Percentiles rank a stretch among this genome's conserved stretches.
Conservation (phyloP, 2,329 filamentous ascomycete species). For the Aquanectria penicillioides region DNA sequence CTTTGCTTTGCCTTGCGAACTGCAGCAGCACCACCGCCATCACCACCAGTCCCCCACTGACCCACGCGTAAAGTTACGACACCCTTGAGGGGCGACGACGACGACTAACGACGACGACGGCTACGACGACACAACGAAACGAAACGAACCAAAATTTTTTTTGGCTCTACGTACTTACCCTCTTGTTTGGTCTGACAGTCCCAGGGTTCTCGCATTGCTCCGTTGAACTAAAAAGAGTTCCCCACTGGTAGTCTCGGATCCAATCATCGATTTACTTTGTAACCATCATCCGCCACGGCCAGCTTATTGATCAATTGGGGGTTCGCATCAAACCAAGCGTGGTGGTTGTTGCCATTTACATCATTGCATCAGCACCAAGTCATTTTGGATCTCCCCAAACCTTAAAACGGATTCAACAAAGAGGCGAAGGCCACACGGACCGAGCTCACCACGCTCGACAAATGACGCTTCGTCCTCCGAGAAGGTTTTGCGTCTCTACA, state of each 20-base stretch:
- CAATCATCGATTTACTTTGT: not conserved
- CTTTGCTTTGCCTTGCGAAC: not conserved
- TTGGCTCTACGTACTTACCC: not conserved
- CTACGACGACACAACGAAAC: conserved; percentile 29
- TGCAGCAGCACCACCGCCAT: not conserved
- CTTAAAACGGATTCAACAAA: too few species aligned
- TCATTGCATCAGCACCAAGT: not conserved
- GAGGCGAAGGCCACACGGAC: too few species aligned
- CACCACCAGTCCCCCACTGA: conserved; percentile 19
- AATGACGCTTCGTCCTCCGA: too few species aligned
- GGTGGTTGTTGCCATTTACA: conserved; percentile 7
- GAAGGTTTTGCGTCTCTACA: too few species aligned
- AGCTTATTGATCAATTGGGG: conserved; percentile 2
- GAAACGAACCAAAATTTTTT: conserved; percentile 31
- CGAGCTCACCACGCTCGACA: too few species aligned
- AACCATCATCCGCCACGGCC: conserved; percentile 19
- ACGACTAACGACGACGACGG: conserved; percentile 4
- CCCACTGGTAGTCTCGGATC: not conserved
- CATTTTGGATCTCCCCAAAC: too few species aligned
- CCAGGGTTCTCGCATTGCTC: not conserved
- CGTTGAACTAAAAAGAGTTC: not conserved
- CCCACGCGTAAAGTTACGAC: conserved; percentile 17
- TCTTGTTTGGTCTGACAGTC: not conserved
- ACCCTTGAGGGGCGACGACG: not conserved
- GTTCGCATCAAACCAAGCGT: not conserved